Base-by-base conservation (phyloP, 352 stramenopile species). In the Thraustochytrium sp. region DNA sequence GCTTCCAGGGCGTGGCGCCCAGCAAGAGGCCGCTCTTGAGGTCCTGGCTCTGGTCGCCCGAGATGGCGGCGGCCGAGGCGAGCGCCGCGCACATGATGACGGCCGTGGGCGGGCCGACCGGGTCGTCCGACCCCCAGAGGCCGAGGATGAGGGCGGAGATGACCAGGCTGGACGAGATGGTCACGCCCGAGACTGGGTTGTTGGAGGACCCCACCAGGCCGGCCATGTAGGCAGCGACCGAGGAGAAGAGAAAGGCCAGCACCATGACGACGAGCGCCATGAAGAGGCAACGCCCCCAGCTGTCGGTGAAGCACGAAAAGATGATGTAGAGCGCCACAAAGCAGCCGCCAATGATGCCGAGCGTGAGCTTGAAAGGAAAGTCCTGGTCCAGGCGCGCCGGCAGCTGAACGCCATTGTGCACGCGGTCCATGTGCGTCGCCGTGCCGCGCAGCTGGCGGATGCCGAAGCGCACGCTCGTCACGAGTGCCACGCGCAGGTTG, bases 181-280 rank as follows among this genome's bases (percentile, higher is more conserved):
- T 84, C 31, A 84, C 64, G 34, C 75, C 76, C n/a, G 76, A 84
- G 11, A 84, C 62, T 26, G 76, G 76, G 64, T 84, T 84, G 64
- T 84, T 84, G 26, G 76, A 84, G 34, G 61, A 64, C 8, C 76
- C 76, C 34, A 84, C 56, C 2, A 84, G 62, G 16, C 76, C 76
- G 31, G 64, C 76, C 76, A 84, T 78, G 64, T 84, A 84, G n/a
- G 56, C 64, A 13, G 76, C 59, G 16, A 84, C 76, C 1, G 76
- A 51, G 75, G 37, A 38, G 38, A 84, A 84, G 56, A 84, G 46
- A 61, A 84, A 84, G 36, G 76, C 55, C 13, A 78, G n/a, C 11
- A 84, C 42, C 13, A 42, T 36, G 31, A 84, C 40, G 2, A 78
- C 56, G 26, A 84, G 11, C n/a, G 62, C 38, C 44, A 78, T 59